Evolutionary conservation across 1,139 yeast genomes (phyloP).

Genomic region (Blastobotrys capitulatus): DNA sequence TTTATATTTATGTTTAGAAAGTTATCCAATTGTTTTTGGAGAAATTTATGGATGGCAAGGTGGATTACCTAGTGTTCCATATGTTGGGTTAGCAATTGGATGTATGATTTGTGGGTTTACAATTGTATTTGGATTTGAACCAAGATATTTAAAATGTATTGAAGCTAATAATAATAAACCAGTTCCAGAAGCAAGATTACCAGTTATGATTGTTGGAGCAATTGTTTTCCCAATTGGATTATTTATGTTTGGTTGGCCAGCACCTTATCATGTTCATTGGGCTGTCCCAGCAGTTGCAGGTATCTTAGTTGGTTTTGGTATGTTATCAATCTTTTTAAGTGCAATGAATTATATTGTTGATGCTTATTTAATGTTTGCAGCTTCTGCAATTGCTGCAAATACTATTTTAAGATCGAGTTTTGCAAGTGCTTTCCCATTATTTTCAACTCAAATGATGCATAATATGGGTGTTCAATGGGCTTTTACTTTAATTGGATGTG

Average conservation of each 20-base stretch:
- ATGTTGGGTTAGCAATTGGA: slow-evolving; percentile 42
- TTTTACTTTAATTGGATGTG: slow-evolving; percentile 65
- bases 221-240: slow-evolving; percentile 71
- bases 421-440: slow-evolving; percentile 78
- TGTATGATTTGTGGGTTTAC: slow-evolving; percentile 20
- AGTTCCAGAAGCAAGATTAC: slow-evolving; percentile 77
- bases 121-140: slow-evolving; percentile 22
- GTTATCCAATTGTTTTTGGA: slow-evolving; percentile 67
- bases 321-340: slow-evolving; percentile 70
- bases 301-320: slow-evolving; percentile 65
- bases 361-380: slow-evolving; percentile 71
- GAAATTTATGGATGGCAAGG: slow-evolving; percentile 48
- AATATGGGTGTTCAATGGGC: slow-evolving; percentile 81
- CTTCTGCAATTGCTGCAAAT: slow-evolving; percentile 90
- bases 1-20: slow-evolving; percentile 71
- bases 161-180: slow-evolving; percentile 50
- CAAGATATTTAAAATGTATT: slow-evolving; percentile 38
- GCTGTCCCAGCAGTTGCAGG: slow-evolving; percentile 80
- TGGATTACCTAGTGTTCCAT: slow-evolving; percentile 48
- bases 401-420: slow-evolving; percentile 73
- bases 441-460: slow-evolving; percentile 67
- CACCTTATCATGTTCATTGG: slow-evolving; percentile 72
- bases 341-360: slow-evolving; percentile 78
- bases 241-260: slow-evolving; percentile 84
- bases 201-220: slow-evolving; percentile 68